A percentile compares a stretch with the other conserved stretches of the same genome.
Evolutionary conservation across 2,329 filamentous ascomycete species (phyloP).

Genomic region (Fusarium scirpi): DNA sequence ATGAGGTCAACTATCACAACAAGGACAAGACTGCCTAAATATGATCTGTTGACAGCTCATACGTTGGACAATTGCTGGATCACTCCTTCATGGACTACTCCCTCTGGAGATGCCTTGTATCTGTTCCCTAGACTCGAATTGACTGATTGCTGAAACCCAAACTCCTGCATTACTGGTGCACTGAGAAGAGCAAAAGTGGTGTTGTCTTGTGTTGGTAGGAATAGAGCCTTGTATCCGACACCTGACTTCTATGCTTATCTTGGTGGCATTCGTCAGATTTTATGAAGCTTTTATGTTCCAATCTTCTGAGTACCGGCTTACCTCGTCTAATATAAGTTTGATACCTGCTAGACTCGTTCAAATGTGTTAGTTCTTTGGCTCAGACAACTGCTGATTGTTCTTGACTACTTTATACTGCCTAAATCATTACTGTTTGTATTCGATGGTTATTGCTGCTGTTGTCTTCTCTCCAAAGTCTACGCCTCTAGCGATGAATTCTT

Average conservation of each 20-base stretch:
- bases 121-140: constrained; percentile 53
- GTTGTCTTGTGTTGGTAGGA: background rate
- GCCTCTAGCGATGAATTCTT: background rate
- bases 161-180: background rate
- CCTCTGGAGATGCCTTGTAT: constrained; percentile 48
- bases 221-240: background rate
- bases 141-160: constrained; percentile 40
- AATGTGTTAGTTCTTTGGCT: background rate
- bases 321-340: background rate
- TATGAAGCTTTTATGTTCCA: background rate
- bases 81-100: constrained; percentile 44
- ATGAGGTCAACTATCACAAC: constrained; percentile 96
- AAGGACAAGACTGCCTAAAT: constrained; percentile 76
- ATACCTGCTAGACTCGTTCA: background rate
- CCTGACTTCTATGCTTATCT: background rate
- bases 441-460: background rate
- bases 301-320: background rate
- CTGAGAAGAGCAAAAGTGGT: background rate
- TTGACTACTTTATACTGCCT: background rate
- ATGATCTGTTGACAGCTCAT: constrained; percentile 28
- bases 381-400: background rate
- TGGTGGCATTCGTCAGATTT: background rate
- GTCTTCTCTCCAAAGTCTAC: background rate
- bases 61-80: constrained; percentile 47
- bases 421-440: background rate